These are phyloP conservation scores for Colletotrichum sojae DNA, from an alignment of 2,329 filamentous ascomycete genomes.

Conservation along the genomic window DNA sequence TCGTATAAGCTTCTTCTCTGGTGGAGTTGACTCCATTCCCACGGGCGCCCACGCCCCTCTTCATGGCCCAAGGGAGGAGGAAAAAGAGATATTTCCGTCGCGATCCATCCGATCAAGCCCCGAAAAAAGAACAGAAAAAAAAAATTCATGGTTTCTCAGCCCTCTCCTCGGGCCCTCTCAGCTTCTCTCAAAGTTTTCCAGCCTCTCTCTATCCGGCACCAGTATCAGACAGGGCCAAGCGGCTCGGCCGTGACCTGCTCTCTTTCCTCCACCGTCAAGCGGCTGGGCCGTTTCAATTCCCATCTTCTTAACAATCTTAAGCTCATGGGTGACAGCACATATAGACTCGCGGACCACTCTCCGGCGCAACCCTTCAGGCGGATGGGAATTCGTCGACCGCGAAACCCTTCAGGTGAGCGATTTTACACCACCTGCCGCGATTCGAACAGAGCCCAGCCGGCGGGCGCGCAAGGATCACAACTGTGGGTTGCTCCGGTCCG, in stretches of 20 bases:
- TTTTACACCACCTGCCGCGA: conserved; percentile 12
- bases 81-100: conserved; percentile 18
- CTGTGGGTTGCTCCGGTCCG: conserved; percentile 20
- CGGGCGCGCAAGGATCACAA: conserved; percentile 2
- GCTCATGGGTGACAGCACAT: conserved; percentile 16
- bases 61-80: too few relatives aligned
- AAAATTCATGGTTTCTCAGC: not conserved
- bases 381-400: not conserved
- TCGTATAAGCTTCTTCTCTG: conserved; percentile 24
- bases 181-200: not conserved
- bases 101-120: not conserved
- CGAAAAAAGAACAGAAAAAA: not conserved
- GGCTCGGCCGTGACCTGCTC: not conserved
- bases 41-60: not conserved
- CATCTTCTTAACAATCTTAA: not conserved
- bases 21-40: conserved; percentile 29
- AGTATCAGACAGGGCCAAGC: conserved; percentile 1
- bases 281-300: conserved; percentile 4
- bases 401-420: conserved; percentile 20
- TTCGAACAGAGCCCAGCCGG: not conserved
- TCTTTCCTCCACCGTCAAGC: conserved; percentile 1
- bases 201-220: conserved; percentile 7
- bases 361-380: not conserved
- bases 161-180: not conserved
- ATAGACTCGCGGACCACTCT: conserved; percentile 9